Base-by-base conservation (phyloP, 306 rosid genomes). In the Fagus crenata region DNA sequence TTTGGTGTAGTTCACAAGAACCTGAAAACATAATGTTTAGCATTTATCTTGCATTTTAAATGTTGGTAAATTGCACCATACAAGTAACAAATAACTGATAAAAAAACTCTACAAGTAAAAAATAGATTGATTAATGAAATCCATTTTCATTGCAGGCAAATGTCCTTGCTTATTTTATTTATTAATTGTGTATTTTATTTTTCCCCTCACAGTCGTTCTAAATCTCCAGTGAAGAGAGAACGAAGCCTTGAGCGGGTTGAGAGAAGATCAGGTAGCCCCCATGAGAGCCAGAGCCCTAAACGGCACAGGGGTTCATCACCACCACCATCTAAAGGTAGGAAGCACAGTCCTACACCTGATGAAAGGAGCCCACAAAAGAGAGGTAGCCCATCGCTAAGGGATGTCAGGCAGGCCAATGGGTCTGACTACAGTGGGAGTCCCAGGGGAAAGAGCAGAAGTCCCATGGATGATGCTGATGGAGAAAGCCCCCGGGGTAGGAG, bases 251-350 rank as follows among this genome's bases (percentile, higher is more conserved):
- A 81, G 33, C 73, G 77, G 11, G 56, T 53, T 15, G 81, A 87
- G 49, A 87, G 86, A 82, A 82, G 87, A 72, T 84, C 86, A 41
- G 82, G 84, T 67, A 84, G 90, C 72, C 88, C 88, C 2, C 82
- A 39, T 9, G 87, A 84, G 74, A 82, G 87, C 55, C 69, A 60
- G 33, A 87, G 90, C 80, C 90, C 90, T 11, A 87, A 75, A 78
- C 75, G 75, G 18, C 84, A 63, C 11, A 78, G 88, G 75, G 67
- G 72, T 51, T 81, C 88, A 3, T 81, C 88, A 3, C 83, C 88
- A 8, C 85, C 85, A 11, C 78, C 83, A 9, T 82, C 88, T n/a
- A 85, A 64, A 64, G 84, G 86, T 36, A 84, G 86, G 85, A 87
- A 78, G 78, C 86, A 37, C 1, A 77, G 77, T 60, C 69, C 70